Evolutionary conservation across 495 filamentous ascomycete species (phyloP).

Genomic region (Endocarpon pusillum): DNA sequence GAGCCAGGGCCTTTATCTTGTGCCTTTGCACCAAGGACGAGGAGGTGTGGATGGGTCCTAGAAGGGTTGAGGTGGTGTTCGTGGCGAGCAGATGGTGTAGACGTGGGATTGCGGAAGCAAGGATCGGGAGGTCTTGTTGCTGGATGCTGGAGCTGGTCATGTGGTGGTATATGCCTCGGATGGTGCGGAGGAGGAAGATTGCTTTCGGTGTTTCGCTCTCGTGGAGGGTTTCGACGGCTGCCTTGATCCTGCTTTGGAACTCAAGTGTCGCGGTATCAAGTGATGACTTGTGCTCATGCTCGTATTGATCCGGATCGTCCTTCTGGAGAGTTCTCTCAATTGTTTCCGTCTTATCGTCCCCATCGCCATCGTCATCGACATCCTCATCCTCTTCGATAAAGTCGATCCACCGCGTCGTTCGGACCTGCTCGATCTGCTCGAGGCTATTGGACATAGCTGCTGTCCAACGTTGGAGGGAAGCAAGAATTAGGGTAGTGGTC

Average conservation of each 20-base stretch:
- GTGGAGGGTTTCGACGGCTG: constrained; percentile 25
- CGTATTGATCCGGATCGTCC: constrained; percentile 52
- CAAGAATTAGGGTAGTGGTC: constrained; percentile 38
- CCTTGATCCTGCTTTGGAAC: constrained; percentile 38
- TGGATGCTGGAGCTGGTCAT: constrained; percentile 33
- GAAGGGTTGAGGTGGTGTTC: constrained; percentile 2
- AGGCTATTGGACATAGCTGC: constrained; percentile 40
- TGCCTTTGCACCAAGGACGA: constrained; percentile 6
- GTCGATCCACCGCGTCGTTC: constrained; percentile 55
- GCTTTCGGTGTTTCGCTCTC: constrained; percentile 35
- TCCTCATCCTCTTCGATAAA: constrained; percentile 55
- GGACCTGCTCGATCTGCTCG: constrained; percentile 46
- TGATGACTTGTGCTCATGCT: constrained; percentile 38
- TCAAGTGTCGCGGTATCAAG: constrained; percentile 37
- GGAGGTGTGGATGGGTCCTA: constrained; percentile 3
- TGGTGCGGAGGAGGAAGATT: constrained; percentile 54
- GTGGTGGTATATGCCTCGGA: constrained; percentile 55
- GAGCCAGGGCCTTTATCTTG: constrained; percentile 22
- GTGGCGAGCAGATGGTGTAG: constrained; percentile 39
- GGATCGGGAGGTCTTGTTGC: constrained; percentile 19
- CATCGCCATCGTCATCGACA: constrained; percentile 56
- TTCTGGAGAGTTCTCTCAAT: constrained; percentile 43
- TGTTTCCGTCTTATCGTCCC: constrained; percentile 7
- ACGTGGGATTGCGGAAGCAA: constrained; percentile 30
- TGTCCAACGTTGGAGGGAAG: constrained; percentile 51